Conservation (phyloP, 305 asterid species). For the Nicotiana rustica region DNA sequence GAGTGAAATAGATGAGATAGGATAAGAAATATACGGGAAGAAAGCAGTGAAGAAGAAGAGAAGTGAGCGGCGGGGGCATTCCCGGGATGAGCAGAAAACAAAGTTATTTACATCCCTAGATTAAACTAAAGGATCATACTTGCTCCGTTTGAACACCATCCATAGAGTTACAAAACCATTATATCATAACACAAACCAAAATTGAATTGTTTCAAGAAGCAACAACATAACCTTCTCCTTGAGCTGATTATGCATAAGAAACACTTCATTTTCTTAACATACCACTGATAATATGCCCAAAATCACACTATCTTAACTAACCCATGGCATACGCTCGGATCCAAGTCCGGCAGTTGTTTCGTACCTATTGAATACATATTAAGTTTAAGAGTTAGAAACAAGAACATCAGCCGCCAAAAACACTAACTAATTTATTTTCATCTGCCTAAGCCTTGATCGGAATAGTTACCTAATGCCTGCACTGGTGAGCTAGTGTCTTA, state of each 20-base stretch:
- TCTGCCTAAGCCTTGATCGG: no score
- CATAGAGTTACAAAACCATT: neutral
- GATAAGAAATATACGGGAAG: no score
- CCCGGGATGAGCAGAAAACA: no score
- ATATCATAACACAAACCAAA: neutral
- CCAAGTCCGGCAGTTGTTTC: constrained; percentile 41
- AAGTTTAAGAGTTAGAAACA: neutral
- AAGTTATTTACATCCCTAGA: no score
- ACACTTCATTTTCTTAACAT: constrained; percentile 34
- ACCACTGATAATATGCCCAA: constrained; percentile 24
- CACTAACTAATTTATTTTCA: no score
- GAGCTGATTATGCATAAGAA: constrained; percentile 30
- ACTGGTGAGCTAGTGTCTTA: no score
- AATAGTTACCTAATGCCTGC: no score
- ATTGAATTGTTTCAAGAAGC: constrained; percentile 2
- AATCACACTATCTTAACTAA: constrained; percentile 32
- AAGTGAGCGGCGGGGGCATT: no score
- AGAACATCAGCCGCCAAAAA: no score
- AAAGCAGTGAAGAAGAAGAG: no score
- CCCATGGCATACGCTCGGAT: constrained; percentile 51
- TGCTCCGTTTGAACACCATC: neutral
- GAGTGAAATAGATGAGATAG: no score
- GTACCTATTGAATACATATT: neutral
- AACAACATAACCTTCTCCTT: constrained; percentile 29
- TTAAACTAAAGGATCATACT: neutral